Percentiles rank a stretch among this genome's conserved stretches.
These are phyloP conservation scores for Colletotrichum agaves DNA, from an alignment of 2,329 filamentous ascomycete genomes.

Conservation along the genomic window DNA sequence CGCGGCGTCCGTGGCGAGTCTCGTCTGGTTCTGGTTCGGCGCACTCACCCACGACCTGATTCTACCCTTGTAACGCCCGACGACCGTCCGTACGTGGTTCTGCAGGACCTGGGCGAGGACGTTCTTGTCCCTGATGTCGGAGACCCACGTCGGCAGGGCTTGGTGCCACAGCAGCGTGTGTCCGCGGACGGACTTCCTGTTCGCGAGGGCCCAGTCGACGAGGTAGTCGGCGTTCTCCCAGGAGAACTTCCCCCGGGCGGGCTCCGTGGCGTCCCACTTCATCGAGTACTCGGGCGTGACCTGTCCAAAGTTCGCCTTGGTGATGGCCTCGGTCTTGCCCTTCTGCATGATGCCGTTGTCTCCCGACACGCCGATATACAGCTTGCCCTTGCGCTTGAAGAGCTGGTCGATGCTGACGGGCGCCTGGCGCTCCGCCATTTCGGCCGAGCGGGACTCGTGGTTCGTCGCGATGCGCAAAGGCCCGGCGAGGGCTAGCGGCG, in stretches of 20 bases:
- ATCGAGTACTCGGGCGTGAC: constrained; percentile 76
- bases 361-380: constrained; percentile 70
- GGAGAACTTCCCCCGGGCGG: constrained; percentile 61
- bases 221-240: constrained; percentile 68
- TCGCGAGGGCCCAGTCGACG: constrained; percentile 65
- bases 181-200: constrained; percentile 69
- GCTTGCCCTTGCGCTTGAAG: constrained; percentile 70
- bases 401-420: constrained; percentile 61
- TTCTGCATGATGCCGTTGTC: constrained; percentile 64
- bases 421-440: constrained; percentile 54
- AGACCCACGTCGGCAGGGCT: constrained; percentile 69
- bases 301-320: constrained; percentile 71
- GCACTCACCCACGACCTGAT: constrained; percentile 66
- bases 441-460: constrained; percentile 51
- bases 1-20: neutral
- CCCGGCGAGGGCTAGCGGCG: constrained; percentile 49
- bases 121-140: constrained; percentile 60
- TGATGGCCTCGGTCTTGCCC: constrained; percentile 63
- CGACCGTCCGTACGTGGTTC: constrained; percentile 68
- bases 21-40: no score
- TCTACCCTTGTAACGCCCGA: constrained; percentile 70
- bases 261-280: constrained; percentile 73
- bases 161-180: constrained; percentile 75
- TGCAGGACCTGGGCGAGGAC: constrained; percentile 67
- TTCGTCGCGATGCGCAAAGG: constrained; percentile 48